phyloP scores from a whole-genome alignment of 2,329 filamentous ascomycete genomes.

The Colletotrichum tanaceti region DNA sequence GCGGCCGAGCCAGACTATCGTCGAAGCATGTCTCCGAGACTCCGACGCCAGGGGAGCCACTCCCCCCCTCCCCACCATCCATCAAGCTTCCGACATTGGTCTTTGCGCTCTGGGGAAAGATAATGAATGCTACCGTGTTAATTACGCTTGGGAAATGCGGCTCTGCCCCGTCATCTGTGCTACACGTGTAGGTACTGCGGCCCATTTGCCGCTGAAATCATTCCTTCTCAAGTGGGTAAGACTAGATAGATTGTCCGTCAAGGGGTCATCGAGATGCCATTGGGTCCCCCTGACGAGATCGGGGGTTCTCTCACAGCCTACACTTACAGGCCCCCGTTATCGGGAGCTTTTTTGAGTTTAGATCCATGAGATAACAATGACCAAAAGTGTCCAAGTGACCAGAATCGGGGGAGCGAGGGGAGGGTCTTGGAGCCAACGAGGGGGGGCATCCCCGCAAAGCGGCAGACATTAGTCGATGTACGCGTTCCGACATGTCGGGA shows the following conservation, averaged over 20 bases:
- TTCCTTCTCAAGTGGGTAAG: conserved; percentile 19
- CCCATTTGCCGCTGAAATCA: conserved; percentile 12
- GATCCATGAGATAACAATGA: conserved; percentile 38
- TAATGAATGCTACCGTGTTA: not conserved
- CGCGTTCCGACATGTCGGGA: conserved; percentile 31
- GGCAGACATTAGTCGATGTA: conserved; percentile 20
- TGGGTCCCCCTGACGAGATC: conserved; percentile 16
- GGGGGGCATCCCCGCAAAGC: conserved; percentile 18
- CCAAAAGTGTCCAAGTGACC: conserved; percentile 9
- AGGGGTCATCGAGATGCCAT: not conserved
- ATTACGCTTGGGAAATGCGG: conserved; percentile 12
- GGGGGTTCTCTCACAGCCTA: not conserved
- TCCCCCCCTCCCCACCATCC: conserved; percentile 4
- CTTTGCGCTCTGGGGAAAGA: conserved; percentile 1
- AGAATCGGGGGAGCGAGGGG: conserved; percentile 10
- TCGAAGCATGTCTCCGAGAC: conserved; percentile 8
- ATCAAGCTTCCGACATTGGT: conserved; percentile 23
- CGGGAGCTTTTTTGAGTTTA: conserved; percentile 14
- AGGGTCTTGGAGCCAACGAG: not conserved
- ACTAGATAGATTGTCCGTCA: conserved; percentile 3
- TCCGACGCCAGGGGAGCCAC: conserved; percentile 8
- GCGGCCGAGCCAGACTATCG: conserved; percentile 22
- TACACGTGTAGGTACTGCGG: too few species aligned
- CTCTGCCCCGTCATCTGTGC: conserved; percentile 18
- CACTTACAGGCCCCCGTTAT: conserved; percentile 13